Base-by-base conservation (phyloP, 345 rosid genomes). In the Lagerstroemia speciosa region DNA sequence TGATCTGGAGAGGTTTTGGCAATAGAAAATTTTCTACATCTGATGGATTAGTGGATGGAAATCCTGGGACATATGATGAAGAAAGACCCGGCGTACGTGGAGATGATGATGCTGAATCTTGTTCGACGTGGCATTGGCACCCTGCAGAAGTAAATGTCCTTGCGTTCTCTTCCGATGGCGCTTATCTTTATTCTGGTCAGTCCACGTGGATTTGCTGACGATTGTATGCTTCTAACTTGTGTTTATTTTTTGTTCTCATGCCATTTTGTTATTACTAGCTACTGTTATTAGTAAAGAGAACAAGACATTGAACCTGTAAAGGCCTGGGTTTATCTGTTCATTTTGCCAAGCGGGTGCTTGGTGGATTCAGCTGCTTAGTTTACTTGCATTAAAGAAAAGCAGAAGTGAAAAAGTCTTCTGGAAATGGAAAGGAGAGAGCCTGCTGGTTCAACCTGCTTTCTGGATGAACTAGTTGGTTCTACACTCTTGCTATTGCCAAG, bases 41-140 rank as follows among this genome's bases (percentile, higher is more conserved):
- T 68, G 78, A 78, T 53, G 75, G 46, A 50, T 50, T 40, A 74
- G 61, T 26, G 50, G 76, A 69, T 65, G 72, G 50, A 32, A 84
- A 68, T 62, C 36, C 74, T 1, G 61, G 34, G 73, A 74, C 67
- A 61, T 74, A 72, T 73, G 76, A 82, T 63, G 96, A 85, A 74
- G 96, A 89, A 65, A 91, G 79, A 48, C 91, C 98, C 67, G 97
- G 96, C n/a, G 97, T 94, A 67, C 82, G 98, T 77, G 90, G 77
- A 67, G 78, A 78, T 71, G 98, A 91, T 86, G 99, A 93, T 82
- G 92, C 98, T 69, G 97, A 89, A 67, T 85, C 90, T n/a, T 91
- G 97, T 64, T 76, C 95, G 67, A 88, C 95, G 64, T 89, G 96
- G 99, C 94, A 86, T 73, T 88, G 94, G 94, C 99, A 94, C 73